Evolutionary conservation across 1,284 basidiomycete species (phyloP).

Genomic region (Trichosporon asahii): DNA sequence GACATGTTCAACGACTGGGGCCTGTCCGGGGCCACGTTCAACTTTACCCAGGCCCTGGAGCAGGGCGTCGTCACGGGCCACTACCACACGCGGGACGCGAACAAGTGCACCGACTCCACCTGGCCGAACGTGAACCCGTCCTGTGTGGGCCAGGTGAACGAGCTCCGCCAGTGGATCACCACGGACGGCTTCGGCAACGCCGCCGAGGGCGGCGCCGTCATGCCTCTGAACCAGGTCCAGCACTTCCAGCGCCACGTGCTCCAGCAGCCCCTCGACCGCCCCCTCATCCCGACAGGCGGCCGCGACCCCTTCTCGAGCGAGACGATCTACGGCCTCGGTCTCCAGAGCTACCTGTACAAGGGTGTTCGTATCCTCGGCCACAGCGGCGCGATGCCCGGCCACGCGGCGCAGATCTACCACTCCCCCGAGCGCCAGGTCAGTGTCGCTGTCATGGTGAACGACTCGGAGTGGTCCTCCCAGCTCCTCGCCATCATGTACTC

Average conservation of each 20-base stretch:
- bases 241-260: neutral
- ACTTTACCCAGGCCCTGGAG: conserved; percentile 16
- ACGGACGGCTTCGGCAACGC: neutral
- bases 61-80: conserved; percentile 10
- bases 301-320: neutral
- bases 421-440: conserved; percentile 16
- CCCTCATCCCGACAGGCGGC: neutral
- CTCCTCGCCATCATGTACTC: neutral
- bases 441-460: conserved; percentile 23
- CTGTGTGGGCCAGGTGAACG: neutral
- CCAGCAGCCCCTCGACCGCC: neutral
- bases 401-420: conserved; percentile 15
- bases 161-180: neutral
- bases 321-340: neutral
- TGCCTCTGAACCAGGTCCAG: neutral
- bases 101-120: neutral
- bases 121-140: neutral
- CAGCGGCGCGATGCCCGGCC: conserved; percentile 20
- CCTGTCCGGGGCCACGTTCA: conserved; percentile 33
- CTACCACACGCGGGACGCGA: conserved; percentile 4
- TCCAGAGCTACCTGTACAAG: neutral
- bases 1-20: conserved; percentile 36
- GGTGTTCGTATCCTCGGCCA: conserved; percentile 8
- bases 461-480: conserved; percentile 10
- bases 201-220: neutral